Evolutionary conservation across 352 stramenopile species (phyloP).

Genomic region (Pythium grandisporangium): DNA sequence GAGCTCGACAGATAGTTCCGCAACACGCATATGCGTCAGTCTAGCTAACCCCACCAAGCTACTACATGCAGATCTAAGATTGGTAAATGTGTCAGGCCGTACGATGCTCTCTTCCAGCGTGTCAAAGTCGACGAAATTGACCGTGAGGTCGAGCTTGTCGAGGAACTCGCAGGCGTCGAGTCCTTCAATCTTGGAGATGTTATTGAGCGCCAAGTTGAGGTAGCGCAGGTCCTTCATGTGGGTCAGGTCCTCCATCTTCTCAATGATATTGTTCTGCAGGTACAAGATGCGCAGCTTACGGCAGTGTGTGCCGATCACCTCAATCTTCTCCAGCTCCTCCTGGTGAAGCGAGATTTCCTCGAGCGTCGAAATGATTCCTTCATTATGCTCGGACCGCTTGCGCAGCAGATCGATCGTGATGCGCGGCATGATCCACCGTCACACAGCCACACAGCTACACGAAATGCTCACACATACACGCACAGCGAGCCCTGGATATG

Average conservation of each 20-base stretch:
- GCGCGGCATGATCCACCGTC: slow-evolving; percentile 47
- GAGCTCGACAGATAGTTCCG: too few relatives aligned
- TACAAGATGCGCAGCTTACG: slow-evolving; percentile 92
- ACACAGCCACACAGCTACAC: too few relatives aligned
- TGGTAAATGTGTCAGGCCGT: slow-evolving; percentile 2
- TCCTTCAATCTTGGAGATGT: slow-evolving; percentile 87
- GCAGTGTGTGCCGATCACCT: slow-evolving; percentile 85
- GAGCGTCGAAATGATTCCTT: slow-evolving; percentile 86
- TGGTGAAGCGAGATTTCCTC: slow-evolving; percentile 91
- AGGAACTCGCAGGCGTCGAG: slow-evolving; percentile 83
- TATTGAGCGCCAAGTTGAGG: slow-evolving; percentile 95
- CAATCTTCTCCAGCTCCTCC: slow-evolving; percentile 91
- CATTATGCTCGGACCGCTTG: slow-evolving; percentile 93
- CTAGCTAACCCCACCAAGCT: too few relatives aligned
- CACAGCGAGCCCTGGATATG: too few relatives aligned
- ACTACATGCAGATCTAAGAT: too few relatives aligned
- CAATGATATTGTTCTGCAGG: slow-evolving; percentile 96
- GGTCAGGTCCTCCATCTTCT: slow-evolving; percentile 88
- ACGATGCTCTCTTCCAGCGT: slow-evolving; percentile 79
- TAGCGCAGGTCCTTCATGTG: slow-evolving; percentile 93
- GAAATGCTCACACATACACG: too few relatives aligned
- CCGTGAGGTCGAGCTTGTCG: slow-evolving; percentile 90
- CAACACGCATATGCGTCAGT: too few relatives aligned
- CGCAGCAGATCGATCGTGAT: slow-evolving; percentile 80
- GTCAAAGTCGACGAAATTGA: slow-evolving; percentile 95